A percentile compares a stretch with the other conserved stretches of the same genome.
Evolutionary conservation across 2,329 filamentous ascomycete species (phyloP).

Genomic region (Eutypa lata): DNA sequence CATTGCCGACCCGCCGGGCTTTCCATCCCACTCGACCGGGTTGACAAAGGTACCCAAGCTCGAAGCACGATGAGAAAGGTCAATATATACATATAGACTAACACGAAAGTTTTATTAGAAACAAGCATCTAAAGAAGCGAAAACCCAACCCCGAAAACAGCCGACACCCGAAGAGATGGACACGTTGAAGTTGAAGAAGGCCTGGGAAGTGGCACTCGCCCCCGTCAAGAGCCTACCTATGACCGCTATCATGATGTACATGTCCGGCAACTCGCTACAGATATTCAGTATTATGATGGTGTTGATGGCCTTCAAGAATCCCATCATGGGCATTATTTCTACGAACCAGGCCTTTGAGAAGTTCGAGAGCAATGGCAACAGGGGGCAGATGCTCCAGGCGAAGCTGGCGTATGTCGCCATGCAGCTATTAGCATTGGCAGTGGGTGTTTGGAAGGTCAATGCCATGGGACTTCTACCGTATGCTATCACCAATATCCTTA

Average conservation of each 20-base stretch:
- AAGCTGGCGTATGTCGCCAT: constrained; percentile 86
- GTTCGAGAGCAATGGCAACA: constrained; percentile 81
- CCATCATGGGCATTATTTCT: constrained; percentile 76
- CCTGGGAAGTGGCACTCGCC: constrained; percentile 93
- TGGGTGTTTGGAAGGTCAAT: constrained; percentile 97
- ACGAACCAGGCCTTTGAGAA: constrained; percentile 87
- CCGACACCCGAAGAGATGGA: constrained; percentile 85
- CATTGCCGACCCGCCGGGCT: constrained; percentile 86
- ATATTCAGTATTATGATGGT: constrained; percentile 99
- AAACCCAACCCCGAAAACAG: constrained; percentile 56
- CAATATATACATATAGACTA: constrained; percentile 6
- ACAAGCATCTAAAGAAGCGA: constrained; percentile 47
- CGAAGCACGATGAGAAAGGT: not conserved
- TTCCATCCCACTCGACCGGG: constrained; percentile 50
- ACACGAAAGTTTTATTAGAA: constrained; percentile 34
- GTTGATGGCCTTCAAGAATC: constrained; percentile 97
- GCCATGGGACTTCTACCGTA: constrained; percentile 92
- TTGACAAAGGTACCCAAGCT: constrained; percentile 52
- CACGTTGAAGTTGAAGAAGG: constrained; percentile 94
- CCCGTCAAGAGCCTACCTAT: constrained; percentile 94
- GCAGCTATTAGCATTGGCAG: constrained; percentile 76
- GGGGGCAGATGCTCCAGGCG: constrained; percentile 69
- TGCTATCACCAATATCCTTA: too few relatives aligned
- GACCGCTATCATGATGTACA: constrained; percentile 99
- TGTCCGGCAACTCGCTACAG: constrained; percentile 96